phyloP scores from a whole-genome alignment of 495 filamentous ascomycete genomes.

The Mycothermus thermophilus region DNA sequence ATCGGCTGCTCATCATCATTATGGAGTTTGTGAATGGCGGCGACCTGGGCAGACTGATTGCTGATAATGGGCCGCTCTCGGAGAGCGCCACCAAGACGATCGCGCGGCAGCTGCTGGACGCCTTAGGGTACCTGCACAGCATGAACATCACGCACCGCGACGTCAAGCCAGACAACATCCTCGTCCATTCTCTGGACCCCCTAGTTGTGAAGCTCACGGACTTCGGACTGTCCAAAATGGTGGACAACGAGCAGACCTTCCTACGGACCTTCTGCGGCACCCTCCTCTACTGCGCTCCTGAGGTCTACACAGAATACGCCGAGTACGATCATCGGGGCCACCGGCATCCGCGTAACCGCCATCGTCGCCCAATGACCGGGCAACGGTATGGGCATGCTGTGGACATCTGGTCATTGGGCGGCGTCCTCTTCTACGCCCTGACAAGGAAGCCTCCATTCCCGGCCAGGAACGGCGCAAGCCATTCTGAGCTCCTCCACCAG shows the following conservation, averaged over 20 bases:
- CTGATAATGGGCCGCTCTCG: conserved; percentile 41
- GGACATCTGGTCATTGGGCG: conserved; percentile 89
- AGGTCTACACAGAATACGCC: conserved; percentile 81
- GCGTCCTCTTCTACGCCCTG: conserved; percentile 73
- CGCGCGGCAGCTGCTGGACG: conserved; percentile 61
- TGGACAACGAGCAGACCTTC: conserved; percentile 76
- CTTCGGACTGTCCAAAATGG: conserved; percentile 79
- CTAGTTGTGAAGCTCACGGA: conserved; percentile 83
- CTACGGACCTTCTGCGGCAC: conserved; percentile 95
- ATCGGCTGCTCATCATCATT: conserved; percentile 73
- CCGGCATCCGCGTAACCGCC: conserved; percentile 27
- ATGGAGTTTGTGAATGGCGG: conserved; percentile 89
- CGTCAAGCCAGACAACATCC: conserved; percentile 95
- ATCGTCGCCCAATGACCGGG: conserved; percentile 20
- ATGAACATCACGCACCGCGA: conserved; percentile 88
- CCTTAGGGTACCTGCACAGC: conserved; percentile 74
- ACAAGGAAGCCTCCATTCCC: conserved; percentile 64
- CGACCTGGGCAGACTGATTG: conserved; percentile 64
- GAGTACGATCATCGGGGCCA: conserved; percentile 37
- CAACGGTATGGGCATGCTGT: conserved; percentile 74
- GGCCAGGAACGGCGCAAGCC: conserved; percentile 40
- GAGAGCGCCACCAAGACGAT: conserved; percentile 59
- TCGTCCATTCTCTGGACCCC: conserved; percentile 59
- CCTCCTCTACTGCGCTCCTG: conserved; percentile 86
- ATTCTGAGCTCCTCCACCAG: conserved; percentile 56